Conservation (phyloP, 2,329 filamentous ascomycete genomes). For the Alternaria burnsii region DNA sequence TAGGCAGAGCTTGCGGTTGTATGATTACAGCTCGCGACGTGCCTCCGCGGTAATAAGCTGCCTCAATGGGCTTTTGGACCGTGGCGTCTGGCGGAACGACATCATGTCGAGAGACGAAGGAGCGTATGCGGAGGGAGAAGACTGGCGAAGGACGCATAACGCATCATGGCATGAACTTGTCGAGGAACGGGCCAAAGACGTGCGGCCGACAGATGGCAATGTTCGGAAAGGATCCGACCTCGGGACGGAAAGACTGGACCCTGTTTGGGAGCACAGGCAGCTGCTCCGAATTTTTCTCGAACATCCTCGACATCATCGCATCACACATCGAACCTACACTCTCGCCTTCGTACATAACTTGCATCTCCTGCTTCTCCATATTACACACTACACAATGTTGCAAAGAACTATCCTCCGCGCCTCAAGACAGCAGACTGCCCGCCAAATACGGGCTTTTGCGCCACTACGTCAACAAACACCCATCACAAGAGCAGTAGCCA, state of each 20-base stretch:
- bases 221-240: constrained; percentile 25
- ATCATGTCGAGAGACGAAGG: constrained; percentile 18
- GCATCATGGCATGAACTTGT: constrained; percentile 25
- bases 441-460: constrained; percentile 52
- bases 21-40: constrained; percentile 74
- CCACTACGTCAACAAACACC: constrained; percentile 42
- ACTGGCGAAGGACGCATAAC: constrained; percentile 34
- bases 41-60: constrained; percentile 72
- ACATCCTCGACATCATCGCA: constrained; percentile 31
- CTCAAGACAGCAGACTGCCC: constrained; percentile 54
- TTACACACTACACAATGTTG: constrained; percentile 53
- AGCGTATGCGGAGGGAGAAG: constrained; percentile 25
- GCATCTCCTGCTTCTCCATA: neutral
- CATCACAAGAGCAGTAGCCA: constrained; percentile 41
- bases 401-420: constrained; percentile 61
- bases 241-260: constrained; percentile 29
- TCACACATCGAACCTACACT: constrained; percentile 9
- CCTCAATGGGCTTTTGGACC: constrained; percentile 42
- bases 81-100: constrained; percentile 11
- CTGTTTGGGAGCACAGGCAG: constrained; percentile 13
- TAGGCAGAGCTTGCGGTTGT: constrained; percentile 61
- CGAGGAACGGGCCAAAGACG: constrained; percentile 2
- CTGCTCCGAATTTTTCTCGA: constrained; percentile 31
- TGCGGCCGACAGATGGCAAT: constrained; percentile 1
- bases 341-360: constrained; percentile 3